Base-by-base conservation (phyloP, 2,329 filamentous ascomycete species). In the Ceratocystiopsis brevicomis region DNA sequence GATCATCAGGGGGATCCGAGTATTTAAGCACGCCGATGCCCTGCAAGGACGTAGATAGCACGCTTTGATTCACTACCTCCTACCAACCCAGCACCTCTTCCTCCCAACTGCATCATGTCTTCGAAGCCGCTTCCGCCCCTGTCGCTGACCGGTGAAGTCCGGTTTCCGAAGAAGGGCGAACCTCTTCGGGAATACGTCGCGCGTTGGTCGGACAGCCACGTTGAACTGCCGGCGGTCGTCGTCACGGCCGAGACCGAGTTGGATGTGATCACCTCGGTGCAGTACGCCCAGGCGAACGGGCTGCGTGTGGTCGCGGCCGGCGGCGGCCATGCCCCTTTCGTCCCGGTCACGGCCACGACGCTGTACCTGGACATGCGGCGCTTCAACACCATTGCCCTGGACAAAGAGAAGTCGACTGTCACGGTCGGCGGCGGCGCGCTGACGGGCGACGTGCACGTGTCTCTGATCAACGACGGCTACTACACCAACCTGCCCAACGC, bases 351-450 rank as follows among this genome's bases (percentile, higher is more conserved):
- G 10, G 25, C 50, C 2, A 47, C 49, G 6, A 54, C 54, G 0
- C 38, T 62, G 5, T 61, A 61, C 43, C 43, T 62, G 6, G 56
- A 62, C 41, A 43, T 62, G 50, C 50, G 46, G 14, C 44, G 47
- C 11, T 58, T 62, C 49, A 55, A 53, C 12, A 41, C 32, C 0
- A 53, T 61, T 13, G 13, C 42, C 1, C 37, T 62, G 2, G 47
- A 59, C 36, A 53, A 57, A 33, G 37, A 48, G 0, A 21, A 51
- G 0, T 41, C 38, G 0, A 53, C 50, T 0, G 60, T 59, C 0
- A 45, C 30, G 0, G 32, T 62, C 0, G 58, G 57, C 0, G 60
- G 58, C 0, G 60, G 57, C 1, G 51, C 49, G 3, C 14, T 53
- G 0, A 51, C 52, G 0, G 54, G 57, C 0, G 54, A 59, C 0